Conservation (phyloP, 1,284 basidiomycete species). For the Athelia sp. region DNA sequence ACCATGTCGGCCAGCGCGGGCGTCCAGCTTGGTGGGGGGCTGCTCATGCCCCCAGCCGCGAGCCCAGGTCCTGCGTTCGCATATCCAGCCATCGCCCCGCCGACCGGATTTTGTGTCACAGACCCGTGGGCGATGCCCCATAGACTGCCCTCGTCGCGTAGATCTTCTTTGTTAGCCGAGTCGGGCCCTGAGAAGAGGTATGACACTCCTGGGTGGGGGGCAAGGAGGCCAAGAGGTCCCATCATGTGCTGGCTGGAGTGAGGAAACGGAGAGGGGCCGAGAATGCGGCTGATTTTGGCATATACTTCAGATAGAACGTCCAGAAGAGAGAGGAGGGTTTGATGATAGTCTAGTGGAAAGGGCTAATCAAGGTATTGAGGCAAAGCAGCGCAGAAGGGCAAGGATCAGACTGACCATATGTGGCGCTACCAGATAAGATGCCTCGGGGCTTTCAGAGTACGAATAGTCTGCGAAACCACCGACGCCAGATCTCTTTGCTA, state of each 20-base stretch:
- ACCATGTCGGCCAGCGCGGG: slow-evolving; percentile 65
- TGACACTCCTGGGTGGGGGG: slow-evolving; percentile 76
- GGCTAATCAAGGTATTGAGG: slow-evolving; percentile 41
- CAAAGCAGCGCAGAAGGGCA: slow-evolving; percentile 4
- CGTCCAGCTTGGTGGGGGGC: slow-evolving; percentile 58
- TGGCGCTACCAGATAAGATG: slow-evolving; percentile 69
- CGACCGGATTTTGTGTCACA: slow-evolving; percentile 16
- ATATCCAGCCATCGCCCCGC: slow-evolving; percentile 13
- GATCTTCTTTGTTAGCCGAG: slow-evolving; percentile 7
- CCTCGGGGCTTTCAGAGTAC: slow-evolving; percentile 55
- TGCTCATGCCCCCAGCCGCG: slow-evolving; percentile 36
- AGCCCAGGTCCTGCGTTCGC: slow-evolving; percentile 19
- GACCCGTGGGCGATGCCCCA: slow-evolving; percentile 66
- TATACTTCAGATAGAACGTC: slow-evolving; percentile 86
- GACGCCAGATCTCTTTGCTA: slow-evolving; percentile 42
- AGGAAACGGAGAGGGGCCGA: slow-evolving; percentile 72
- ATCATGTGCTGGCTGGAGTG: slow-evolving; percentile 65
- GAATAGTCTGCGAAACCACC: slow-evolving; percentile 58
- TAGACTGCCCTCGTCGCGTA: slow-evolving; percentile 47
- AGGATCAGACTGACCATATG: slow-evolving; percentile 52
- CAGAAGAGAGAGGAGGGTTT: slow-evolving; percentile 79
- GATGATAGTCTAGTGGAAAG: slow-evolving; percentile 81
- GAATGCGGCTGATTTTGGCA: slow-evolving; percentile 74
- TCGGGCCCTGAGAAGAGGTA: slow-evolving; percentile 56
- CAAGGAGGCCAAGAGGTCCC: slow-evolving; percentile 66